These are phyloP conservation scores for Tetrahymena borealis DNA, from an alignment of 73 alveolate species.

Conservation along the genomic window DNA sequence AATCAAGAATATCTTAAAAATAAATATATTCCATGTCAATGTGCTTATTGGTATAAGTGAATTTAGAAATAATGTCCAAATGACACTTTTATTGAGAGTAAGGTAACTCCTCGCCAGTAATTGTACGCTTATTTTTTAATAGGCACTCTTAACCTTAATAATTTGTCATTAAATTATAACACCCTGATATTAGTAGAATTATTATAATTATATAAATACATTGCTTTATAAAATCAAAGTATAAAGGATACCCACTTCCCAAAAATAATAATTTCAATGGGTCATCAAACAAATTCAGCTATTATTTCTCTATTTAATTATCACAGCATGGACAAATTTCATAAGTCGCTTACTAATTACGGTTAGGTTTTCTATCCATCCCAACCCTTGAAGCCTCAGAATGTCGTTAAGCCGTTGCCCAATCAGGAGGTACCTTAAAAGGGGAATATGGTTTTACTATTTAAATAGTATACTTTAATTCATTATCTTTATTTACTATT, in stretches of 20 bases:
- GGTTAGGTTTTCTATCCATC: not conserved
- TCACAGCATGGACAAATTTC: slow-evolving; percentile 37
- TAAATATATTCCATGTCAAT: not conserved
- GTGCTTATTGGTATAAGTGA: slow-evolving; percentile 1
- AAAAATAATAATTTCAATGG: slow-evolving; percentile 6
- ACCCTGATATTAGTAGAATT: slow-evolving; percentile 4
- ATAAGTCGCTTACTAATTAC: not conserved
- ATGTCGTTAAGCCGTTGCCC: slow-evolving; percentile 7
- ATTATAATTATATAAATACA: slow-evolving; percentile 6
- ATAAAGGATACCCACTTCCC: slow-evolving; percentile 35
- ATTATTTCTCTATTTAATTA: not conserved
- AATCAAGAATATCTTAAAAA: slow-evolving; percentile 1
- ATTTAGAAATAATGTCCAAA: not conserved
- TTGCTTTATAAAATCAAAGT: slow-evolving; percentile 13
- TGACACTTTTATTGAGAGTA: not conserved
- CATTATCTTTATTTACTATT: not conserved
- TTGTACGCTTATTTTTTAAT: not conserved
- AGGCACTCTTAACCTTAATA: slow-evolving; percentile 12
- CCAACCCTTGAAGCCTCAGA: slow-evolving; percentile 21
- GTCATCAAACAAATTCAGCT: not conserved
- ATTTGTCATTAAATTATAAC: not conserved
- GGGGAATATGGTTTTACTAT: not conserved
- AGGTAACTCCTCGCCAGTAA: not conserved
- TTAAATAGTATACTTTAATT: not conserved
- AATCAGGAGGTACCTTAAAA: slow-evolving; percentile 19